phyloP scores from a whole-genome alignment of 192 early-diverging fungal genomes.

The Radiomyces spectabilis region DNA sequence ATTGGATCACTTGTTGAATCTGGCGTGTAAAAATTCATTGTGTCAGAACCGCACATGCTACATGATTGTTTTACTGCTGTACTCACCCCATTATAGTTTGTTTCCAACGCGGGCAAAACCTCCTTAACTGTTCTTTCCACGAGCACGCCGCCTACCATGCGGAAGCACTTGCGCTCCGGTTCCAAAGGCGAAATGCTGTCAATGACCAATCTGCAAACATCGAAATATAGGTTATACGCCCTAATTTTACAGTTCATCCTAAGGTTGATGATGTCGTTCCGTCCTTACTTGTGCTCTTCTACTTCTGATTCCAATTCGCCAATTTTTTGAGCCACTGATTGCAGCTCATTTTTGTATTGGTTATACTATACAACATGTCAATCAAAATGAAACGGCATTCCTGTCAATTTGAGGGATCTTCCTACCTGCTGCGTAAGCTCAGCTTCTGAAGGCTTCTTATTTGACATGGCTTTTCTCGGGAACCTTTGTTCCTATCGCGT shows the following conservation, averaged over 20 bases:
- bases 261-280: neutral
- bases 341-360: constrained; percentile 75
- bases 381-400: neutral
- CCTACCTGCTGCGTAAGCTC: neutral
- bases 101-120: constrained; percentile 80
- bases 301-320: constrained; percentile 90
- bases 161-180: constrained; percentile 83
- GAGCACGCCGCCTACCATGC: constrained; percentile 88
- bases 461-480: too few species aligned
- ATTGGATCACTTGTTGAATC: constrained; percentile 72
- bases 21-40: constrained; percentile 13
- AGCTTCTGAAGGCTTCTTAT: constrained; percentile 2
- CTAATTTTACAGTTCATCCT: neutral
- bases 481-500: too few species aligned
- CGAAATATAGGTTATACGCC: neutral
- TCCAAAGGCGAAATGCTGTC: constrained; percentile 84
- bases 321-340: constrained; percentile 80
- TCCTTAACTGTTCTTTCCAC: constrained; percentile 91
- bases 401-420: neutral
- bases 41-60: neutral
- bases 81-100: constrained; percentile 78
- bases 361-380: constrained; percentile 32
- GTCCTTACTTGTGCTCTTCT: constrained; percentile 82
- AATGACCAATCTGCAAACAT: constrained; percentile 65
- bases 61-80: neutral